Conservation (phyloP, 306 rosid species). For the Heteromeles arbutifolia region DNA sequence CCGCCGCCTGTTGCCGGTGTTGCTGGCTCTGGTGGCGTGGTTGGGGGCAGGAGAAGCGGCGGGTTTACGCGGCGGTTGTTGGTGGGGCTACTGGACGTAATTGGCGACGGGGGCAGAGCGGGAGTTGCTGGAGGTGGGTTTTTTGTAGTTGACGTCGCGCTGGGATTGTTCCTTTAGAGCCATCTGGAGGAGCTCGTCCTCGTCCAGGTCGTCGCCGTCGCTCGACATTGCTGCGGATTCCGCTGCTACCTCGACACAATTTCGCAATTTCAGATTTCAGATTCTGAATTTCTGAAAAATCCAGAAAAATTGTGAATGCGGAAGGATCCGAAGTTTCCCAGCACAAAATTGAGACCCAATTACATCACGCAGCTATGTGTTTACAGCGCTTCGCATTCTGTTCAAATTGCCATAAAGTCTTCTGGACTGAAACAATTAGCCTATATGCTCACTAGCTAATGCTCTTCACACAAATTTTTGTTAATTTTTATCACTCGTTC, state of each 20-base stretch:
- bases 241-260: neutral
- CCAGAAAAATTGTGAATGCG: too few species aligned
- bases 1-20: conserved; percentile 21
- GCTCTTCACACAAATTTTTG: too few species aligned
- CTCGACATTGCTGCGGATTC: conserved; percentile 50
- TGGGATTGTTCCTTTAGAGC: conserved; percentile 85
- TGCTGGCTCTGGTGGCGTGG: neutral
- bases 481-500: too few species aligned
- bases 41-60: neutral
- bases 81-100: conserved; percentile 55
- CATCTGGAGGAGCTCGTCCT: conserved; percentile 93
- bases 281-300: too few species aligned
- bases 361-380: too few species aligned
- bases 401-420: neutral
- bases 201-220: conserved; percentile 60
- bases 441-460: too few species aligned
- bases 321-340: too few species aligned
- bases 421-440: too few species aligned
- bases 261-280: neutral
- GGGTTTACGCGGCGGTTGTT: neutral
- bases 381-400: too few species aligned
- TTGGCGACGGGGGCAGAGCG: conserved; percentile 76
- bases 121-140: conserved; percentile 30
- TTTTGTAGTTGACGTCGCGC: conserved; percentile 67
- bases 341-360: too few species aligned